Base-by-base conservation (phyloP, 805 yeast species). In the Trichomonascus vanleenenianus region DNA sequence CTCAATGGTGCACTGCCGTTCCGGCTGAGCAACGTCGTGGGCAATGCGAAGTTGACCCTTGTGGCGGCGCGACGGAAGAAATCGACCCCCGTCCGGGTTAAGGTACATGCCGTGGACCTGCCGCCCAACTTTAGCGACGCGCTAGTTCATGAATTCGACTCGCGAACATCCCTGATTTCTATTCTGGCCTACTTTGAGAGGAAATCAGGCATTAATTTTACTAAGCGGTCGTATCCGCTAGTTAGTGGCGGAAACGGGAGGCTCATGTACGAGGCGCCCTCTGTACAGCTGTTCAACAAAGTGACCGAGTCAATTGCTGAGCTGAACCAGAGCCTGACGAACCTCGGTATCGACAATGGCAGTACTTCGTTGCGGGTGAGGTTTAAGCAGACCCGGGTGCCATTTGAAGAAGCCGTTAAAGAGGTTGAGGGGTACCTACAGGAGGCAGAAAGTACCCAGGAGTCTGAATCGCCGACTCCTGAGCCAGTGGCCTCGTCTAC, bases 141-240 rank as follows among this genome's bases (percentile, higher is more conserved):
- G 11, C 45, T 56, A 12, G 40, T 50, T 14, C 51, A 34, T 11
- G 48, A 46, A n/a, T 58, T 58, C 37, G 33, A 51, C 5, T 30
- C 48, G 16, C 12, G 46, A 2, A 44, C 55, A 2, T 43, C 59
- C 2, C 30, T 58, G 3, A 54, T 56, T 50, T 32, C 43, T 7
- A 47, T 58, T n/a, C 47, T 58, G 11, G 39, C 43, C 34, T 46
- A 46, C 38, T 58, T 58, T 41, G 58, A 58, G 38, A 34, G 34
- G 7, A 42, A 38, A 8, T 47, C 54, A 1, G 59, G 56, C 11
- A 45, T 58, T 45, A 55, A 55, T 36, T 43, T 58, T 33, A 56
- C 59, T 2, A 15, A 43, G 19, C 41, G 59, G 35, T 30, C 47
- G 3, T 22, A 22, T 22, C 27, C 27, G 4, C 27, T 22, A 5